Percentiles rank a stretch among this genome's conserved stretches.
These are phyloP conservation scores for Peronospora destructor DNA, from an alignment of 352 stramenopile species.

Conservation along the genomic window DNA sequence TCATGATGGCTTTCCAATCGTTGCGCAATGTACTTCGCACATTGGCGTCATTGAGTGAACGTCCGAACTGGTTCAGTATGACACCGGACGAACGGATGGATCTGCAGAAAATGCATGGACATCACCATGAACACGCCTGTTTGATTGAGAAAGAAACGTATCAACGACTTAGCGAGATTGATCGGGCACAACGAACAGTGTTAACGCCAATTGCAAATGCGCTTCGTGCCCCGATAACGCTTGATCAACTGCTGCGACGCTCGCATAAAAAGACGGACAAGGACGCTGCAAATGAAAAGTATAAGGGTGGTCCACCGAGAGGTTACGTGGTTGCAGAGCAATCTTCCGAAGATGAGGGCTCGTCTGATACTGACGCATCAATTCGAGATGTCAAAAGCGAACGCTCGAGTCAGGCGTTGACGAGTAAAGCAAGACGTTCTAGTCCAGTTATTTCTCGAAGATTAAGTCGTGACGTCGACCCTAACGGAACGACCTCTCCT, in stretches of 20 bases:
- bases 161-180: conserved; percentile 25
- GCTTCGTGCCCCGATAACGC: conserved; percentile 15
- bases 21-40: conserved; percentile 26
- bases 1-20: conserved; percentile 30
- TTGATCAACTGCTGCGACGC: conserved; percentile 18
- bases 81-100: conserved; percentile 28
- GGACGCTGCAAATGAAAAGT: conserved; percentile 12
- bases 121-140: conserved; percentile 29
- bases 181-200: conserved; percentile 19
- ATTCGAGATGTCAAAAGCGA: conserved; percentile 9
- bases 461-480: conserved; percentile 12
- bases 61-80: conserved; percentile 38
- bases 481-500: conserved; percentile 2
- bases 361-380: conserved; percentile 9
- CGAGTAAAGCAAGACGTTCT: conserved; percentile 3
- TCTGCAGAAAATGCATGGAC: conserved; percentile 27
- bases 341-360: conserved; percentile 9
- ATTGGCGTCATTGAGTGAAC: conserved; percentile 24
- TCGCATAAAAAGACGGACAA: conserved; percentile 17
- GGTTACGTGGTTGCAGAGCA: conserved; percentile 16
- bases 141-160: conserved; percentile 32
- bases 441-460: conserved; percentile 3
- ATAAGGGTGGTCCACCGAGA: conserved; percentile 9
- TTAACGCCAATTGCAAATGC: conserved; percentile 15
- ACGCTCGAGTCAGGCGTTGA: conserved; percentile 15